Base-by-base conservation (phyloP, 352 stramenopile genomes). In the Phytophthora tentaculata region DNA sequence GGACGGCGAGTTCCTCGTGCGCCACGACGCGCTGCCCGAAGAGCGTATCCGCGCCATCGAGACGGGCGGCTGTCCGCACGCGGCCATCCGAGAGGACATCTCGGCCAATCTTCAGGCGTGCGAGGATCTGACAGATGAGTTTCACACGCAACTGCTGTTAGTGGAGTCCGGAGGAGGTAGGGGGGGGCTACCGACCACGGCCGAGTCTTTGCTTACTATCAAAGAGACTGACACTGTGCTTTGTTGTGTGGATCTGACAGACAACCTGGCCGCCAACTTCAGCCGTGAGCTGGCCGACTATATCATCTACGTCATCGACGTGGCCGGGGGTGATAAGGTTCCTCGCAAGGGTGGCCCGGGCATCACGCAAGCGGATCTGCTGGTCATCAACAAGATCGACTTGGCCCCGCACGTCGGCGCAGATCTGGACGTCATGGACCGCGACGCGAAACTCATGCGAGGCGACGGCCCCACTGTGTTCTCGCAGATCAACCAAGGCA, bases 371-470 rank as follows among this genome's bases (percentile, higher is more conserved):
- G 96, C 88, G 13, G 97, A 99, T 74, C 76, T 99, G 55, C 82
- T 99, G 5, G 86, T 99, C 14, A 97, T 99, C 65, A 99, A 99
- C 83, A 99, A 99, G 82, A 99, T 97, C 73, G 97, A 99, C 69
- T 74, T 99, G 26, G 97, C 97, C 2, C 95, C 97, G 50, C 88
- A 97, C 49, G 97, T 99, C 12, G 94, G 95, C 64, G 95, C 97
- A 0, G 93, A 97, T 65, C 75, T 99, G 28, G 84, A 88, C 23
- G 93, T 99, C 35, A 99, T 99, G 97, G 74, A 95, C 45, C 84
- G 94, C 44, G 97, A 99, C 75, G 90, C 96, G 22, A 95, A 96
- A 59, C 83, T 89, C 32, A 99, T 99, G 97, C 91, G 97, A 44
- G 91, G 92, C 58, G 64, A 83, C 2, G 97, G 96, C 19, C 96